Base-by-base conservation (phyloP, 2,329 filamentous ascomycete species). In the Fusarium pseudocircinatum region DNA sequence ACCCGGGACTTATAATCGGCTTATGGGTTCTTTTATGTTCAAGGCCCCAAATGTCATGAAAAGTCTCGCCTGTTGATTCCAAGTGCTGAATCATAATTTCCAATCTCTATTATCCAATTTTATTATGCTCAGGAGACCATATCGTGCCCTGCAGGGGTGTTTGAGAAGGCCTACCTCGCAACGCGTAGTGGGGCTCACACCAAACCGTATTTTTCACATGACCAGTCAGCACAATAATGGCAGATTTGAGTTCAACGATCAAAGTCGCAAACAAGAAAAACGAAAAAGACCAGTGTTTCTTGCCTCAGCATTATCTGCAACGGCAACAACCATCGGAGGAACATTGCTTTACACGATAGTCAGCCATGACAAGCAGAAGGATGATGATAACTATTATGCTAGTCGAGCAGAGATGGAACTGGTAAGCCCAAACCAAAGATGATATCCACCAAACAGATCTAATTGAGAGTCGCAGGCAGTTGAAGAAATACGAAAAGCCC, bases 401-500 rank as follows among this genome's bases (percentile, higher is more conserved):
- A 49, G 7, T 9, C 60, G 63, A 37, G 16, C n/a, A 6, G 40
- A 58, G 7, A 65, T 66, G 60, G 36, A 66, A 26, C 4, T 43
- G 26, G 63, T 66, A 10, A n/a, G 26, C 2, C 7, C 5, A 14
- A 6, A 15, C 2, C 6, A 18, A 24, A 1, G 10, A 14, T 2
- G 1, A 20, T 24, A 6, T 24, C 6, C 12, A 24, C 16, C 5
- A n/a, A 8, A 32, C 0, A 4, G 2, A 18, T 4, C 36, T 28
- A 2, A 37, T 4, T 20, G 16, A 28, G 4, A 15, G 0, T 0
- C 20, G 52, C 4, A 90, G 89, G 88, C 89, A 0, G 80, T 91
- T 24, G 75, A 81, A 37, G 86, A 89, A 66, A 91, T 92, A 63
- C 85, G 85, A 8, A 79, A 83, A 74, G 82, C 84, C 73, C 78